These are phyloP conservation scores for Vanilla planifolia DNA, from an alignment of 106 monocot species.

Conservation along the genomic window DNA sequence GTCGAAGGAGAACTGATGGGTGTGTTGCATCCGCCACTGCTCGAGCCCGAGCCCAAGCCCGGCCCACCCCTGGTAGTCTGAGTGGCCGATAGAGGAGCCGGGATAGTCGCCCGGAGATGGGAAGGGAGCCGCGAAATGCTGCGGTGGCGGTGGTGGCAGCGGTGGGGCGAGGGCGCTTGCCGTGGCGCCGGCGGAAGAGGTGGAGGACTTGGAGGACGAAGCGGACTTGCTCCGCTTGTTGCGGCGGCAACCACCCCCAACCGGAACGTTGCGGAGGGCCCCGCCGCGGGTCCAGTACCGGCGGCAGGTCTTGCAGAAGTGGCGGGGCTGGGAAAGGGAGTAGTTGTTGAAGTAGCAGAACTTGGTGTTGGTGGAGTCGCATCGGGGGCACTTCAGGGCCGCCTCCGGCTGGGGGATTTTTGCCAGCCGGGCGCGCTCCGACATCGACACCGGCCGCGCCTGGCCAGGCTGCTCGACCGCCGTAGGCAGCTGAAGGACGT, in stretches of 20 bases:
- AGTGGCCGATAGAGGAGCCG: conserved; percentile 13
- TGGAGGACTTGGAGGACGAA: not conserved
- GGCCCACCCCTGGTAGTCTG: conserved; percentile 13
- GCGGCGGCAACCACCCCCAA: conserved; percentile 55
- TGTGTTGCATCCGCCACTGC: conserved; percentile 46
- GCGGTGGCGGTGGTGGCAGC: conserved; percentile 1
- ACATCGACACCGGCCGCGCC: conserved; percentile 16
- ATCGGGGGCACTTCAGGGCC: conserved; percentile 28
- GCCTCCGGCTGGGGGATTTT: conserved; percentile 26
- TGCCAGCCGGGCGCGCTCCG: conserved; percentile 20
- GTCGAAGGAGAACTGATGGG: conserved; percentile 42
- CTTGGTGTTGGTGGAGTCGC: conserved; percentile 42
- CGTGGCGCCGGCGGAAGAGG: conserved; percentile 1
- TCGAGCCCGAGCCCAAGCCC: conserved; percentile 14
- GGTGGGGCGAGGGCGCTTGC: not conserved
- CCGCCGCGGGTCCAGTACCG: conserved; percentile 67
- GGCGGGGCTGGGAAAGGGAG: conserved; percentile 65
- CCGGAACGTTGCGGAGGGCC: conserved; percentile 51
- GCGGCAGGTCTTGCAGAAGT: conserved; percentile 73
- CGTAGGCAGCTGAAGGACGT: not conserved
- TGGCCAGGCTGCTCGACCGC: not conserved
- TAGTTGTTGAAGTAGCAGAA: conserved; percentile 82
- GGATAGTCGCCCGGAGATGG: conserved; percentile 27
- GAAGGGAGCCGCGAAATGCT: conserved; percentile 30
- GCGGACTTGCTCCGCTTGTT: conserved; percentile 32